These are phyloP conservation scores for Glaciozyma martinii DNA, from an alignment of 768 basidiomycete genomes.

Conservation along the genomic window DNA sequence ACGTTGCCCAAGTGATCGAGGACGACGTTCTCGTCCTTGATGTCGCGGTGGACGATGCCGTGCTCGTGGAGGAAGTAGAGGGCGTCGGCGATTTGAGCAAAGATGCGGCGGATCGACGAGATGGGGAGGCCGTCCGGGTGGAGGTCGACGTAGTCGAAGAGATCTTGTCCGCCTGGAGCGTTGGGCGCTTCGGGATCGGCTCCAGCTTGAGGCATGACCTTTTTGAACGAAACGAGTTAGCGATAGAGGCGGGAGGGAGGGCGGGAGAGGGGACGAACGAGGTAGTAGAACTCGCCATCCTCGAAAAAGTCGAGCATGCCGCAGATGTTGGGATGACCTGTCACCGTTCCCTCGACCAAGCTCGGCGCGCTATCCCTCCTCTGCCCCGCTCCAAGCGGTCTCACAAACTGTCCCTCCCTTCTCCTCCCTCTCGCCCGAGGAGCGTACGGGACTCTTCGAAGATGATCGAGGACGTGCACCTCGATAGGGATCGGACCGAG, in stretches of 20 bases:
- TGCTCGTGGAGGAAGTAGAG: constrained; percentile 71
- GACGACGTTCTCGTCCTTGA: constrained; percentile 72
- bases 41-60: constrained; percentile 93
- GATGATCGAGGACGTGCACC: constrained; percentile 56
- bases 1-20: constrained; percentile 61
- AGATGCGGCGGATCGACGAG: constrained; percentile 63
- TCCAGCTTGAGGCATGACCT: constrained; percentile 28
- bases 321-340: constrained; percentile 92
- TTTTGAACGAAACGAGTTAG: constrained; percentile 42
- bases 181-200: constrained; percentile 36
- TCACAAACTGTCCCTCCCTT: background rate
- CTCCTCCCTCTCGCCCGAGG: constrained; percentile 47
- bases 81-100: constrained; percentile 91
- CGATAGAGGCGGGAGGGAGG: constrained; percentile 5
- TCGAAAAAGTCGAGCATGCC: constrained; percentile 94
- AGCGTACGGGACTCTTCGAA: constrained; percentile 26
- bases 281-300: constrained; percentile 89
- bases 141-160: constrained; percentile 89
- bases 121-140: constrained; percentile 78
- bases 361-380: constrained; percentile 21
- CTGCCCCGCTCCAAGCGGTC: constrained; percentile 55
- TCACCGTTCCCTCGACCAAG: constrained; percentile 47
- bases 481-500: constrained; percentile 97
- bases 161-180: constrained; percentile 51
- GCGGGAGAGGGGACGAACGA: constrained; percentile 63